Evolutionary conservation across 495 filamentous ascomycete species (phyloP).

Genomic region (Penicillium ochrochloron): DNA sequence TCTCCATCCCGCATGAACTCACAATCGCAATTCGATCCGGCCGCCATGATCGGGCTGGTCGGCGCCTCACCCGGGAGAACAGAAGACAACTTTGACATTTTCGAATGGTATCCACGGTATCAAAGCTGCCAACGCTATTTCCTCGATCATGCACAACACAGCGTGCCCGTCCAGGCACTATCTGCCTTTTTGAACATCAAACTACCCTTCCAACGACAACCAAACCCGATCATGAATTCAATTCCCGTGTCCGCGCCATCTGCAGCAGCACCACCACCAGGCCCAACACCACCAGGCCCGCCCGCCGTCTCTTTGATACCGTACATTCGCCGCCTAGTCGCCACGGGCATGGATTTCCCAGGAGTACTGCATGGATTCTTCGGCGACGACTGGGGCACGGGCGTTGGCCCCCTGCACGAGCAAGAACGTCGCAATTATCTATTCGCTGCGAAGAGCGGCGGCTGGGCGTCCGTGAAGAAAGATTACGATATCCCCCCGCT

Average conservation of each 20-base stretch:
- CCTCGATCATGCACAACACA: conserved; percentile 88
- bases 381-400: conserved; percentile 83
- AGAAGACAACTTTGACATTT: conserved; percentile 68
- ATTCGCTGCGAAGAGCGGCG: conserved; percentile 89
- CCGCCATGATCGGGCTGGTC: conserved; percentile 45
- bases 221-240: conserved; percentile 43
- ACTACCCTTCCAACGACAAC: conserved; percentile 54
- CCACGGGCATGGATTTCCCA: conserved; percentile 86
- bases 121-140: conserved; percentile 93
- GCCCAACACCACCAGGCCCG: conserved; percentile 25
- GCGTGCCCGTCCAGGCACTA: conserved; percentile 79
- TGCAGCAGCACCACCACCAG: conserved; percentile 35
- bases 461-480: conserved; percentile 84
- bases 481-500: conserved; percentile 83
- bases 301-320: conserved; percentile 78
- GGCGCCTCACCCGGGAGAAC: conserved; percentile 42
- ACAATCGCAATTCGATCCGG: conserved; percentile 44
- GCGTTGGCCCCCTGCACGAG: conserved; percentile 82
- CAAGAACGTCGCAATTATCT: conserved; percentile 92
- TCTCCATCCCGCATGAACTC: conserved; percentile 38
- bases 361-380: conserved; percentile 92
- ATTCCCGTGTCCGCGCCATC: conserved; percentile 24
- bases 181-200: conserved; percentile 89
- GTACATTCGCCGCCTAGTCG: conserved; percentile 87
- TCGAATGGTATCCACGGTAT: conserved; percentile 93